A percentile compares a stretch with the other conserved stretches of the same genome.
These are phyloP conservation scores for Antrodiella citrinella DNA, from an alignment of 768 basidiomycete species.

Conservation along the genomic window DNA sequence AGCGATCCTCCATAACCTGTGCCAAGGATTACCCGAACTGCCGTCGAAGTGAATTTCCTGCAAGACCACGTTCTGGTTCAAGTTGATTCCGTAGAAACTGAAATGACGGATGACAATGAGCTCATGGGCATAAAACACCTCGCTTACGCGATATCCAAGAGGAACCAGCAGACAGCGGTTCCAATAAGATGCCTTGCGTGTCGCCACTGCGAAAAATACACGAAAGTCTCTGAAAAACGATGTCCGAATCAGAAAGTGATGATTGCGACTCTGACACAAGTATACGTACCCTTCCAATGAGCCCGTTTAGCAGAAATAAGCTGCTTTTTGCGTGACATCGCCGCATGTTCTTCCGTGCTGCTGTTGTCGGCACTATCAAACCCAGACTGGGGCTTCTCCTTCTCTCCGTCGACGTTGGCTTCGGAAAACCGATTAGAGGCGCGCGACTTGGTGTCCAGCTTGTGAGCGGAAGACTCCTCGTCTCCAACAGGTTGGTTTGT, in stretches of 20 bases:
- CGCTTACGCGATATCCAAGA: constrained; percentile 61
- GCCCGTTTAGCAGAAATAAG: neutral
- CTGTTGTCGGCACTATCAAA: too few species aligned
- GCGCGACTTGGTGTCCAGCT: too few species aligned
- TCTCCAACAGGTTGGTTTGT: neutral
- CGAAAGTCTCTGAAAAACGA: constrained; percentile 38
- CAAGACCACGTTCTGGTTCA: constrained; percentile 72
- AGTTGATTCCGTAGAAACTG: constrained; percentile 70
- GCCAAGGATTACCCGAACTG: constrained; percentile 45
- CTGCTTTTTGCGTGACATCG: too few species aligned
- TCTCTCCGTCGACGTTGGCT: too few species aligned
- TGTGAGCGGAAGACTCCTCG: neutral
- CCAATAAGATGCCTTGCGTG: constrained; percentile 62
- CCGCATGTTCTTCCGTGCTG: too few species aligned
- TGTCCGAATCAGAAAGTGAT: neutral
- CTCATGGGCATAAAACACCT: neutral
- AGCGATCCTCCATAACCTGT: constrained; percentile 58
- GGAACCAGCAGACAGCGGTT: constrained; percentile 65
- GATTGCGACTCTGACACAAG: neutral
- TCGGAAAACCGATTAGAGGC: too few species aligned
- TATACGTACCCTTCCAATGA: neutral
- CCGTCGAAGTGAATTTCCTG: constrained; percentile 65
- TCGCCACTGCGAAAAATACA: constrained; percentile 67
- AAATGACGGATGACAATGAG: neutral
- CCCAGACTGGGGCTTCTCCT: too few species aligned